Conservation (phyloP, 2,329 filamentous ascomycete species). For the Tolypocladium tropicale region DNA sequence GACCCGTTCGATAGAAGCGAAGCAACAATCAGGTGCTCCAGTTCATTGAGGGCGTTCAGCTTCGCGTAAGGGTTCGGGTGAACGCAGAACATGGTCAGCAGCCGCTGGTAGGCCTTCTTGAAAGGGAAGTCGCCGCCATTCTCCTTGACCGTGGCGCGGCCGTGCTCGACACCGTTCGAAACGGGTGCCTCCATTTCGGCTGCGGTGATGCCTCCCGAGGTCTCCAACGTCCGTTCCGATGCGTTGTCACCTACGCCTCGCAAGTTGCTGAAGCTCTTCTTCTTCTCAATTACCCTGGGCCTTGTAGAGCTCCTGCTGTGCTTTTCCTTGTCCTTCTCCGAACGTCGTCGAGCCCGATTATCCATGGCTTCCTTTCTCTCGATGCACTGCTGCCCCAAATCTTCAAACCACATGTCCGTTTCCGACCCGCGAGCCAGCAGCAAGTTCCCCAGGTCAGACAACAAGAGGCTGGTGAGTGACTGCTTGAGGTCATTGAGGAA, state of each 20-base stretch:
- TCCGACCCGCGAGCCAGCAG: constrained; percentile 86
- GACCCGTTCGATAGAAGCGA: constrained; percentile 40
- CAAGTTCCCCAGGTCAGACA: constrained; percentile 81
- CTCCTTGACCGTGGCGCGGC: constrained; percentile 9
- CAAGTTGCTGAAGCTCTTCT: constrained; percentile 58
- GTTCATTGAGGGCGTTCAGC: constrained; percentile 69
- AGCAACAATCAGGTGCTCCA: constrained; percentile 72
- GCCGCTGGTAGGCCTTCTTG: constrained; percentile 63
- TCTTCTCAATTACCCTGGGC: constrained; percentile 48
- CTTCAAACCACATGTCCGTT: constrained; percentile 79
- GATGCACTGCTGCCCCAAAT: constrained; percentile 55
- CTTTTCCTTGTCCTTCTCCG: constrained; percentile 30
- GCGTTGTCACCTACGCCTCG: constrained; percentile 36
- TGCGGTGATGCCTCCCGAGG: constrained; percentile 23
- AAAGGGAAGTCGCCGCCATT: constrained; percentile 59
- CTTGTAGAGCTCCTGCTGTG: constrained; percentile 32
- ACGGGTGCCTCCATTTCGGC: constrained; percentile 30
- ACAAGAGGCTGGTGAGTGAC: constrained; percentile 68
- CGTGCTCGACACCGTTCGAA: constrained; percentile 9
- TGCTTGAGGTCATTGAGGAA: constrained; percentile 72
- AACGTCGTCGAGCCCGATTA: constrained; percentile 30
- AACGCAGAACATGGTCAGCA: constrained; percentile 79
- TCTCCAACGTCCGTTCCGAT: constrained; percentile 25
- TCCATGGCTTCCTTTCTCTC: constrained; percentile 49
- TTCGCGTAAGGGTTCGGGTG: constrained; percentile 84